Base-by-base conservation (phyloP, 805 yeast species). In the Cyberlindnera maritima region DNA sequence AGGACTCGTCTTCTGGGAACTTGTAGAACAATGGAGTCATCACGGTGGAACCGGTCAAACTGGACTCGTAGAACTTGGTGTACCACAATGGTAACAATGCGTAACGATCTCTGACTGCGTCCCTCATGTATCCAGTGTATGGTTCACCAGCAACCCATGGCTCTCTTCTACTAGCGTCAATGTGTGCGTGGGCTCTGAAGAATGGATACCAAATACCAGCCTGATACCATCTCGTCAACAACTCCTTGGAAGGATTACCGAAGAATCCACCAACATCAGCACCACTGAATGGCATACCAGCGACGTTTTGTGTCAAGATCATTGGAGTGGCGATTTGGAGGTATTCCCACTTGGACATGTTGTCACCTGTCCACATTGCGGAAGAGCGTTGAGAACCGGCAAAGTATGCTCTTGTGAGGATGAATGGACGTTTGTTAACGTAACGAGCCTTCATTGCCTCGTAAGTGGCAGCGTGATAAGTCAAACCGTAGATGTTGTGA, bases 311-410 rank as follows among this genome's bases (percentile, higher is more conserved):
- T 3, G 95, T 87, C 49, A 94, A 71, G 14, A 88, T 65, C 96
- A 90, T 91, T 7, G 98, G 97, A 38, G 89, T 76, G 0, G 97
- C 88, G 5, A 79, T 74, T 55, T 76, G 74, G 50, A 94, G 72
- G 59, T 89, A 86, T 52, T 85, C 94, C 99, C 99, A 94, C 55
- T 77, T 83, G 3, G 97, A 88, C 77, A 80, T 84, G 64, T 92
- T 94, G 64, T 94, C 99, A 38, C 99, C 99, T 0, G 97, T 89
- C 99, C 99, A 94, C 80, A 87, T 84, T 0, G 98, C 96, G 0
- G 94, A 83, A 0, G 94, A 74, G 56, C 91, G 75, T 66, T 94
- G 98, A 2, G 97, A 88, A 0, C 99, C 99, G 0, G 97, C 77
- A 62, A 75, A 94, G 64, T 79, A 92, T 0, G 97, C 75, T 52